A percentile compares a stretch with the other conserved stretches of the same genome.
Evolutionary conservation across 768 basidiomycete species (phyloP).

Genomic region (Artomyces pyxidatus): DNA sequence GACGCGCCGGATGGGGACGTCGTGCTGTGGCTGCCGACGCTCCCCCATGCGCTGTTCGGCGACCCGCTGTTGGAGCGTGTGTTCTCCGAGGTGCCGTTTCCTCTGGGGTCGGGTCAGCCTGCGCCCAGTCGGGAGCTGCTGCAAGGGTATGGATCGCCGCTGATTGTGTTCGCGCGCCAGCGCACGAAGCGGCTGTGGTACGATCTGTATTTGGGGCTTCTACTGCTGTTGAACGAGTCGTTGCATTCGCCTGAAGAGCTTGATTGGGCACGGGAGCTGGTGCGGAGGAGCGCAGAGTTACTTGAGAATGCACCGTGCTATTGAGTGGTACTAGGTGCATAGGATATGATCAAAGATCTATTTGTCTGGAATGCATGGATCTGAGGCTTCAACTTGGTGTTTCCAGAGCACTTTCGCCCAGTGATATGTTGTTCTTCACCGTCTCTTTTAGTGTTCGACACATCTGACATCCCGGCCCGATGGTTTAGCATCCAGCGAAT

Average conservation of each 20-base stretch:
- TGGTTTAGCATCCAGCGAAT: too few species aligned
- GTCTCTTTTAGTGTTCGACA: too few species aligned
- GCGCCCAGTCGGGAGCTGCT: constrained; percentile 41
- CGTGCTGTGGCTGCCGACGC: constrained; percentile 25
- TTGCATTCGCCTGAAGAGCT: constrained; percentile 27
- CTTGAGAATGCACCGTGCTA: constrained; percentile 47
- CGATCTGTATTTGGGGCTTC: constrained; percentile 50
- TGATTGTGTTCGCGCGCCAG: constrained; percentile 54
- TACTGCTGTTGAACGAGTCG: constrained; percentile 37
- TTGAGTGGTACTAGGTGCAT: constrained; percentile 20
- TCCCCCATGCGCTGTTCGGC: constrained; percentile 58
- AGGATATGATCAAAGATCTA: too few species aligned
- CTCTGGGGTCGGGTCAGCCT: background rate
- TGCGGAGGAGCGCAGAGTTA: constrained; percentile 25
- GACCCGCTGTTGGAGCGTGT: constrained; percentile 67
- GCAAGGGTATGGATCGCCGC: constrained; percentile 52
- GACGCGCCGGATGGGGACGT: constrained; percentile 28
- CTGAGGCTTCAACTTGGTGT: too few species aligned
- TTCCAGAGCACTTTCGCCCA: too few species aligned
- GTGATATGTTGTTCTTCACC: too few species aligned
- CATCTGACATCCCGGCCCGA: too few species aligned
- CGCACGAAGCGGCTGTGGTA: constrained; percentile 76
- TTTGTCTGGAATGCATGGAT: too few species aligned
- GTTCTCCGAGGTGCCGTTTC: constrained; percentile 31
- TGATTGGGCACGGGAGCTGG: constrained; percentile 32